phyloP scores from a whole-genome alignment of 1,284 basidiomycete species.

The Violaceomyces palustris region DNA sequence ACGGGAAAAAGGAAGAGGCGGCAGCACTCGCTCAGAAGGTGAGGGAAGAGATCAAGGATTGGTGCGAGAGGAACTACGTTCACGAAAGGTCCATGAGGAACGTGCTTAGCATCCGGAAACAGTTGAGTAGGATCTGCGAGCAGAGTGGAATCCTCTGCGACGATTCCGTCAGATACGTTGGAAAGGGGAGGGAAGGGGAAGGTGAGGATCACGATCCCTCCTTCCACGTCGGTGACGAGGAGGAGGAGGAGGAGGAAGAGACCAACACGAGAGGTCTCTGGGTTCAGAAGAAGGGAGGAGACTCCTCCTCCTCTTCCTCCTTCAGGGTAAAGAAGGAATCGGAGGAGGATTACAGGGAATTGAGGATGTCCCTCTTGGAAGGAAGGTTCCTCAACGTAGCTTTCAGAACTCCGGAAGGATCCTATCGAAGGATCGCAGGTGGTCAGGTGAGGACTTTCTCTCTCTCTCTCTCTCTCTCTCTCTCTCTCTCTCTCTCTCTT shows the following conservation, averaged over 20 bases:
- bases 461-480: no score
- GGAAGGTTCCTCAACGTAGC: constrained; percentile 35
- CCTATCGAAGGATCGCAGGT: constrained; percentile 25
- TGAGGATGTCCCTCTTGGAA: constrained; percentile 25
- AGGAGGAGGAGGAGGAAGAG: constrained; percentile 1
- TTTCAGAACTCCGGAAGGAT: constrained; percentile 32
- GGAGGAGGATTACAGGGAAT: constrained; percentile 18
- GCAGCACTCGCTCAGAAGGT: constrained; percentile 6
- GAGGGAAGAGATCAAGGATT: constrained; percentile 54
- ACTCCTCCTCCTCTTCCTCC: background rate
- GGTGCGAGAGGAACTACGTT: constrained; percentile 46
- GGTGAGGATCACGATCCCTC: background rate
- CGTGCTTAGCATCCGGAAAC: constrained; percentile 38
- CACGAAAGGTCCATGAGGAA: constrained; percentile 42
- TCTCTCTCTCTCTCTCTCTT: no score
- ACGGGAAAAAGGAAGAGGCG: constrained; percentile 1
- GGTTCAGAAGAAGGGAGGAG: constrained; percentile 11
- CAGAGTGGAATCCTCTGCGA: constrained; percentile 40
- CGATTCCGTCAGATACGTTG: constrained; percentile 11
- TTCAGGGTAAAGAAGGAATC: background rate
- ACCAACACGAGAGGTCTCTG: constrained; percentile 10
- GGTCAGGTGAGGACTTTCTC: no score
- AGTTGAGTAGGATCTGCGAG: constrained; percentile 37
- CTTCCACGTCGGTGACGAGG: background rate
- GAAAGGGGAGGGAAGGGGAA: background rate